A percentile compares a stretch with the other conserved stretches of the same genome.
Evolutionary conservation across 2,329 filamentous ascomycete species (phyloP).

Genomic region (Aschersonia sp.): DNA sequence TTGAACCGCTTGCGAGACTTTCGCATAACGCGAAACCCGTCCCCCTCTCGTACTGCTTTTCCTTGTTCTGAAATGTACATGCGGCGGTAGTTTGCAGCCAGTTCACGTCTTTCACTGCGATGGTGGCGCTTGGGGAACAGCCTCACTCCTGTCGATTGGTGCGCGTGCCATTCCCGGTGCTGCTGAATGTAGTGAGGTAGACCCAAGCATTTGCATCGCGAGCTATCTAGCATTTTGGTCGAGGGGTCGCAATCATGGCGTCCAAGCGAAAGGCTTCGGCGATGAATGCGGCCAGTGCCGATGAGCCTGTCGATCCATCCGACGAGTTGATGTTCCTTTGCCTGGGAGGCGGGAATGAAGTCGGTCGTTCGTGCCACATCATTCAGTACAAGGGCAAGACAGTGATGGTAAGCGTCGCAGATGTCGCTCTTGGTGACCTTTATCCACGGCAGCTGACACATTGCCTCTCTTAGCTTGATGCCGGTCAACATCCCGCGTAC

Average conservation of each 20-base stretch:
- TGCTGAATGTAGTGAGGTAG: background rate
- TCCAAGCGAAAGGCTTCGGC: slow-evolving; percentile 78
- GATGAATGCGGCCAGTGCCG: slow-evolving; percentile 49
- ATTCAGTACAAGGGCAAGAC: slow-evolving; percentile 99
- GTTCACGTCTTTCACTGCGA: too few species aligned
- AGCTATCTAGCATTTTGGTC: background rate
- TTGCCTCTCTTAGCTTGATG: slow-evolving; percentile 56
- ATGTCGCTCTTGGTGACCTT: background rate
- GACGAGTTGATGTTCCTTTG: slow-evolving; percentile 93
- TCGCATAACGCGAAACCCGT: too few species aligned
- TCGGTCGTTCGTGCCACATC: slow-evolving; percentile 93
- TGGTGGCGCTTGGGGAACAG: too few species aligned
- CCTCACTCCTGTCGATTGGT: too few species aligned
- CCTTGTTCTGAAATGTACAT: too few species aligned
- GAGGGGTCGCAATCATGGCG: slow-evolving; percentile 48
- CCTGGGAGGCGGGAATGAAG: slow-evolving; percentile 90
- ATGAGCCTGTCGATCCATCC: slow-evolving; percentile 81
- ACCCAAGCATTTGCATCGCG: background rate
- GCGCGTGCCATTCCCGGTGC: background rate
- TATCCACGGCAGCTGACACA: background rate
- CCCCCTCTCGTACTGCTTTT: too few species aligned
- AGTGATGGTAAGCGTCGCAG: slow-evolving; percentile 58
- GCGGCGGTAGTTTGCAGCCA: too few species aligned
- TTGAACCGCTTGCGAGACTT: too few species aligned
- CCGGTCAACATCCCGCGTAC: slow-evolving; percentile 91